These are phyloP conservation scores for Nyssa sinensis DNA, from an alignment of 148 eudicot genomes.

Conservation along the genomic window DNA sequence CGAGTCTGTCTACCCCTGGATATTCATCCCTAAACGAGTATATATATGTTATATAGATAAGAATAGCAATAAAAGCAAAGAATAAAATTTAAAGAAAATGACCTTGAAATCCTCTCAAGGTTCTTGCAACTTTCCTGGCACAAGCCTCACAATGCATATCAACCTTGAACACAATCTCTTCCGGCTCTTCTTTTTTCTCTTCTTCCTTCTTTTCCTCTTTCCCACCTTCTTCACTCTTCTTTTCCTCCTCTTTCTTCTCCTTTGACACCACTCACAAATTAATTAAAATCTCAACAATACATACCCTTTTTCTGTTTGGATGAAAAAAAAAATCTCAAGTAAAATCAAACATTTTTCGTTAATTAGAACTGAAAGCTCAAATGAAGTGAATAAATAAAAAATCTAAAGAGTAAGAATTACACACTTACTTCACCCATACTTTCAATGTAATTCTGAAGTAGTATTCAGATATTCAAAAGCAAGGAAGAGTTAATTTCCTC, in stretches of 20 bases:
- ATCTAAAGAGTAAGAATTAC: constrained; percentile 6
- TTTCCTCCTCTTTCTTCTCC: constrained; percentile 23
- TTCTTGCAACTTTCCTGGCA: constrained; percentile 56
- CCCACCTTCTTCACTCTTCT: constrained; percentile 13
- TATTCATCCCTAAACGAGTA: too few species aligned
- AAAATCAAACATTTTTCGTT: too few species aligned
- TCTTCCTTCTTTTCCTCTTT: constrained; percentile 20
- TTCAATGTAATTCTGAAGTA: background rate
- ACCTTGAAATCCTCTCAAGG: constrained; percentile 58
- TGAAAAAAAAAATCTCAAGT: too few species aligned
- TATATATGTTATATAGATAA: too few species aligned
- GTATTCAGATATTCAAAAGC: background rate
- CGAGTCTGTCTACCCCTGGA: too few species aligned
- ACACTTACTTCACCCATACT: constrained; percentile 32
- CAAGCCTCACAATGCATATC: constrained; percentile 82
- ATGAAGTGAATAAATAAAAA: background rate
- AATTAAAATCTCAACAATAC: background rate
- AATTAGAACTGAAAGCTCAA: background rate
- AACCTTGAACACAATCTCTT: constrained; percentile 55
- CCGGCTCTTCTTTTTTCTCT: constrained; percentile 25
- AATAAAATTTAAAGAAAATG: background rate
- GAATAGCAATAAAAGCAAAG: too few species aligned
- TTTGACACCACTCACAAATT: background rate
- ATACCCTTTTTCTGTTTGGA: too few species aligned
- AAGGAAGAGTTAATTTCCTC: background rate